Conservation (phyloP, 331 rosid species). For the Cydonia oblonga region DNA sequence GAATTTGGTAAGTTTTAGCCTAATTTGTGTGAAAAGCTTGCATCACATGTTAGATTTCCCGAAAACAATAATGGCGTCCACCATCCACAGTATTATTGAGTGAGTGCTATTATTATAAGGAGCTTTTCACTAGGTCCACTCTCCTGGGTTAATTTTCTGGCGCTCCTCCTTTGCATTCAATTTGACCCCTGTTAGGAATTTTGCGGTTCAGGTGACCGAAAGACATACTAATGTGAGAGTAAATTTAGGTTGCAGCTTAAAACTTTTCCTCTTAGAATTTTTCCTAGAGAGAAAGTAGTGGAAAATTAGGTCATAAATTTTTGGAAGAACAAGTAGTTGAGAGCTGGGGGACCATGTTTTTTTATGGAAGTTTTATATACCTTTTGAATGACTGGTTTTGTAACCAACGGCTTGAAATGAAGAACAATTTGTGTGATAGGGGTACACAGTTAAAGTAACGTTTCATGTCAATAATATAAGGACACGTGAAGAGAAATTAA, state of each 20-base stretch:
- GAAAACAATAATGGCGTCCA: constrained; percentile 9
- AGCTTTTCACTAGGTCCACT: constrained; percentile 2
- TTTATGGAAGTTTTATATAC: background rate
- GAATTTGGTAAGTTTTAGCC: background rate
- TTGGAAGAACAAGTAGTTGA: no score
- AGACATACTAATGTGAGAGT: background rate
- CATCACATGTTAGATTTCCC: background rate
- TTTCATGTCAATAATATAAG: no score
- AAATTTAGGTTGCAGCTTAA: background rate
- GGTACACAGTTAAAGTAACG: no score
- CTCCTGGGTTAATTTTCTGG: background rate
- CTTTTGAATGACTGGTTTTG: background rate
- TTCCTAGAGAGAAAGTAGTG: background rate
- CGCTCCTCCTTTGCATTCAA: background rate
- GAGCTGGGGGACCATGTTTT: background rate
- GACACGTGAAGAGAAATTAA: rapidly evolving
- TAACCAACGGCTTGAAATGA: no score
- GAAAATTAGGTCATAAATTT: background rate
- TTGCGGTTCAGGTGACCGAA: no score
- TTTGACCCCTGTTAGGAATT: background rate
- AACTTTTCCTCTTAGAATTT: no score
- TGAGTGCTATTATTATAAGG: background rate
- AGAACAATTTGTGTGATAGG: no score
- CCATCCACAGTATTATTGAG: constrained; percentile 2
- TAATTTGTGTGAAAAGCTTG: background rate